phyloP scores from a whole-genome alignment of 2,329 filamentous ascomycete genomes.

The Hansfordia pulvinata region DNA sequence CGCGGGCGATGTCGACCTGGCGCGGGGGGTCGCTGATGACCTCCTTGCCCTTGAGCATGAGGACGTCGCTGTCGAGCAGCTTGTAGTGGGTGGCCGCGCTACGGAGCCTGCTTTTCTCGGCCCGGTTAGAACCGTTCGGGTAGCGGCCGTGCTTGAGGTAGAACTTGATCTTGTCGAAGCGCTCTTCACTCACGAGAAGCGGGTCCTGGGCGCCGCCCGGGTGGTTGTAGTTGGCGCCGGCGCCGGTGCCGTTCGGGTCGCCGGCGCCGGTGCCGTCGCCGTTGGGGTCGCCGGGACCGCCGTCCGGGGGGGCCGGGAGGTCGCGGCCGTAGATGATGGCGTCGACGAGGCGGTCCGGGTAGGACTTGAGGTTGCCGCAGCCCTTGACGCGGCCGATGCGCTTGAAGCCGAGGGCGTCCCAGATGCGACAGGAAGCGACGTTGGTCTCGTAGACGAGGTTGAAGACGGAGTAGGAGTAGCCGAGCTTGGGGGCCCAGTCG shows the following conservation, averaged over 20 bases:
- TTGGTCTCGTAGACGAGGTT: constrained; percentile 93
- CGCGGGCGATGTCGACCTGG: constrained; percentile 80
- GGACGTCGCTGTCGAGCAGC: constrained; percentile 59
- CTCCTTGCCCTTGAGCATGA: constrained; percentile 97
- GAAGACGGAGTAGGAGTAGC: constrained; percentile 87
- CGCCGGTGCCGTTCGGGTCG: neutral
- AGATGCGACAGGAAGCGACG: constrained; percentile 77
- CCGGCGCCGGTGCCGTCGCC: no score
- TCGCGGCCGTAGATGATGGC: constrained; percentile 68
- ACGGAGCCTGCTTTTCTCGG: constrained; percentile 87
- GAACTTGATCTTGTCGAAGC: constrained; percentile 97
- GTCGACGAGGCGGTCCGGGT: constrained; percentile 56
- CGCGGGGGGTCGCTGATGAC: constrained; percentile 81
- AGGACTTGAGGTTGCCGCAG: constrained; percentile 55
- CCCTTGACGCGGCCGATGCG: constrained; percentile 73
- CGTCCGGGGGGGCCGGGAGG: constrained; percentile 25
- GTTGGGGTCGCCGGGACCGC: no score
- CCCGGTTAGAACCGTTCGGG: constrained; percentile 81
- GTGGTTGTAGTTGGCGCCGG: no score
- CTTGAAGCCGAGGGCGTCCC: constrained; percentile 88
- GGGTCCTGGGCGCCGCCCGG: constrained; percentile 51
- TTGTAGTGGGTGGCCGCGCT: constrained; percentile 95
- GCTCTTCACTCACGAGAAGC: constrained; percentile 82
- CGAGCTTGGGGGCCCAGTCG: constrained; percentile 66
- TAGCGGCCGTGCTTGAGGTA: constrained; percentile 94